phyloP scores from a whole-genome alignment of 768 basidiomycete genomes.

The Serendipita sp. region DNA sequence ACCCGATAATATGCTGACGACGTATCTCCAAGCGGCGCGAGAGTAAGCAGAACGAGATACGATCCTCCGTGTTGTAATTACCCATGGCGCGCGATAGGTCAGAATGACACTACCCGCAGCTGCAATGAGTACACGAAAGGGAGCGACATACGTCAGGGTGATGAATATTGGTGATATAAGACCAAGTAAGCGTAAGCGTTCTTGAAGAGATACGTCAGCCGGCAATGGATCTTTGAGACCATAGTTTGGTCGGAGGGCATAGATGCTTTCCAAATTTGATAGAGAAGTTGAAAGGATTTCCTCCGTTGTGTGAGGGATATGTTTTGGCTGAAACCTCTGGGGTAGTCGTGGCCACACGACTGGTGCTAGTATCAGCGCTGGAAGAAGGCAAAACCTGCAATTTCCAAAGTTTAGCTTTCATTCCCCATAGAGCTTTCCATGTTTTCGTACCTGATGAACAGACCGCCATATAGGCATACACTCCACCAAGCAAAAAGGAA shows the following conservation, averaged over 20 bases:
- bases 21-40: slow-evolving; percentile 1
- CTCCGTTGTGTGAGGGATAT: slow-evolving; percentile 34
- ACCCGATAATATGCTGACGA: slow-evolving; percentile 4
- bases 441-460: background rate
- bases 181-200: slow-evolving; percentile 36
- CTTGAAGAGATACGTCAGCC: slow-evolving; percentile 18
- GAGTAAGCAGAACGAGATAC: slow-evolving; percentile 48
- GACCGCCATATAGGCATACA: slow-evolving; percentile 31
- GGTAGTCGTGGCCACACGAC: slow-evolving; percentile 12
- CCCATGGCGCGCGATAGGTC: slow-evolving; percentile 56
- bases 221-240: slow-evolving; percentile 16
- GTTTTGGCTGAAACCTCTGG: slow-evolving; percentile 7
- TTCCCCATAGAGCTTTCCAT: background rate
- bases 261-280: slow-evolving; percentile 49
- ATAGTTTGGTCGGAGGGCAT: slow-evolving; percentile 34
- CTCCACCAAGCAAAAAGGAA: slow-evolving; percentile 64
- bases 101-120: slow-evolving; percentile 42
- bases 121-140: slow-evolving; percentile 45
- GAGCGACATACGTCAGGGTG: slow-evolving; percentile 43
- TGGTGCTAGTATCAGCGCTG: slow-evolving; percentile 15
- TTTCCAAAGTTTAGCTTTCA: background rate
- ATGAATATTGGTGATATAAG: slow-evolving; percentile 52
- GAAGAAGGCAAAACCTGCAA: slow-evolving; percentile 1
- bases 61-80: slow-evolving; percentile 32
- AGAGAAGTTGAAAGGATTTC: slow-evolving; percentile 36